phyloP scores from a whole-genome alignment of 345 rosid genomes.

The Linum lewisii region DNA sequence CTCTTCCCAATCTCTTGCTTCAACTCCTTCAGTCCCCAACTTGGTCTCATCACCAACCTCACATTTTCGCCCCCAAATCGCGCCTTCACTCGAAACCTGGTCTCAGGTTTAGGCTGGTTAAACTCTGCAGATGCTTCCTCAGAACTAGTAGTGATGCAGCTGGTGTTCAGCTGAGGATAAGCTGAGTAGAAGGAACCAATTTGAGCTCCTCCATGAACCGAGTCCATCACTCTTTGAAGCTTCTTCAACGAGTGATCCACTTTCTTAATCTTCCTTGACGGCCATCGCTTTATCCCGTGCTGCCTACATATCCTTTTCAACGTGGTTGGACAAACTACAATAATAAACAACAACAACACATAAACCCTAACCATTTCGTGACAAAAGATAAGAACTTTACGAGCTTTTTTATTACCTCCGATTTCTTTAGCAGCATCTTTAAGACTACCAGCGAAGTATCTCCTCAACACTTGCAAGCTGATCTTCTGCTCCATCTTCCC shows the following conservation, averaged over 20 bases:
- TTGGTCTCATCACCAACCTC: neutral
- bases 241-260: constrained; percentile 86
- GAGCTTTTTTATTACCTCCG: constrained; percentile 80
- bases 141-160: neutral
- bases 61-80: neutral
- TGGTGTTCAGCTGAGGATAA: constrained; percentile 59
- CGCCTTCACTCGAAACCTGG: neutral
- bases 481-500: constrained; percentile 67
- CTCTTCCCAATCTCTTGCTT: constrained; percentile 4
- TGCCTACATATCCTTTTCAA: constrained; percentile 94
- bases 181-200: constrained; percentile 69
- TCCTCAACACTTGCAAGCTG: constrained; percentile 73
- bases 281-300: constrained; percentile 89
- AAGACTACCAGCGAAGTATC: constrained; percentile 88
- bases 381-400: too few relatives aligned
- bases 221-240: constrained; percentile 79
- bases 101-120: neutral
- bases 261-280: constrained; percentile 92
- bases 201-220: constrained; percentile 87
- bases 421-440: constrained; percentile 92
- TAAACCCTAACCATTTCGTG: too few relatives aligned
- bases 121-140: too few relatives aligned
- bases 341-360: constrained; percentile 8
- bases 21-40: constrained; percentile 1
- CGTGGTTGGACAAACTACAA: constrained; percentile 95